Conservation (phyloP, 352 stramenopile species). For the Phytopythium oedochilum region DNA sequence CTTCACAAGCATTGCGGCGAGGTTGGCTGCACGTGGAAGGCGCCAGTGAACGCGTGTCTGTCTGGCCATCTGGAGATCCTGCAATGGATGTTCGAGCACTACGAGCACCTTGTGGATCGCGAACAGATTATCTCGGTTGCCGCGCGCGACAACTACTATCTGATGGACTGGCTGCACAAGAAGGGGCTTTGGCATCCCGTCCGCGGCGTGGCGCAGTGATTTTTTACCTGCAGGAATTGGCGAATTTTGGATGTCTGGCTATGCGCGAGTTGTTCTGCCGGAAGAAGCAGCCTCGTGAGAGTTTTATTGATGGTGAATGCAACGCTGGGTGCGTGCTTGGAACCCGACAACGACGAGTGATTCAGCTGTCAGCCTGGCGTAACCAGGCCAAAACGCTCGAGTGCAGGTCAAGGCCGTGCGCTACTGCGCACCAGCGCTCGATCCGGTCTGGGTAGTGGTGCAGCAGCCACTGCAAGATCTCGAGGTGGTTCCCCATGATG, state of each 20-base stretch:
- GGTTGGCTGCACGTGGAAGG: constrained; percentile 1
- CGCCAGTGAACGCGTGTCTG: constrained; percentile 1
- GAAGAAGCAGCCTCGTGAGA: neutral
- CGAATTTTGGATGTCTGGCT: no score
- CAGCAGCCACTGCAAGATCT: constrained; percentile 24
- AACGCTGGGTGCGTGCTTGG: no score
- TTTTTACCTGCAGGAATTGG: no score
- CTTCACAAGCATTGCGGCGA: neutral
- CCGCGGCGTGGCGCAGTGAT: neutral
- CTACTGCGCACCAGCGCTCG: neutral
- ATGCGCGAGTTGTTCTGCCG: neutral
- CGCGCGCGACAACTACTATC: constrained; percentile 2
- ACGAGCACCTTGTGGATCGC: neutral
- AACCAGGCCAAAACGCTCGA: constrained; percentile 2
- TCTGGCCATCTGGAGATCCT: neutral
- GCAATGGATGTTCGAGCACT: constrained; percentile 3
- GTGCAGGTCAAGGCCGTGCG: neutral
- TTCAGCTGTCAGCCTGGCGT: neutral
- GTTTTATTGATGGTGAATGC: no score
- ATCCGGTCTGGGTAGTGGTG: constrained; percentile 21
- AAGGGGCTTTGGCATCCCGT: constrained; percentile 2
- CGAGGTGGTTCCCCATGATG: constrained; percentile 19
- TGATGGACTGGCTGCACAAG: constrained; percentile 6
- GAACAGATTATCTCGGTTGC: neutral
- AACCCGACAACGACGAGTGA: neutral